Evolutionary conservation across 805 yeast species (phyloP), one percentile per base, ranked within the genome.

Genomic region (Priceomyces fermenticarens): DNA sequence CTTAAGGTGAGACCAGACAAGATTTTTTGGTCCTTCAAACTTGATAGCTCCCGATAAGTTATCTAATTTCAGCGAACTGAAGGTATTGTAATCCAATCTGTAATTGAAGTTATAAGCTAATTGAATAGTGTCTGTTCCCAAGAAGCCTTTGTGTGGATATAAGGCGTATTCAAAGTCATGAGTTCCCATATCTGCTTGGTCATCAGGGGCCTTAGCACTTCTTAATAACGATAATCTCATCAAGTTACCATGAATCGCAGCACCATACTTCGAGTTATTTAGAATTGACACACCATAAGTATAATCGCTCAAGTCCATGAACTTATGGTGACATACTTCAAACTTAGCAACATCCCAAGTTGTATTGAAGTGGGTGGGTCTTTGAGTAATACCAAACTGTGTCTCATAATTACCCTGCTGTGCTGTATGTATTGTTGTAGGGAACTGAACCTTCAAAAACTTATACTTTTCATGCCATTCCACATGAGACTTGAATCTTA

Each of bases 311-410:
- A 86, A 81, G 59, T 91, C 99, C 52, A 95, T 91, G 65, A 88
- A 91, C 57, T 87, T 87, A 62, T 93, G 99, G 55, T 85, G 88
- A 55, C 96, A 87, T 9, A 89, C 96, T 64, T 91, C 99, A 62
- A 91, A 91, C 60, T 89, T 90, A 43, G 98, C 98, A 27, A 85
- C 84, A 55, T 91, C 99, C 98, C 98, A 91, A 0, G 88, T 71
- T 0, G 99, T 91, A 60, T 91, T 93, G 67, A 73, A 91, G 63
- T 91, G 97, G 0, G 98, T 91, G 36, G 98, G 96, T 50, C 98
- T 79, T 54, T 78, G 81, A 4, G 96, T 91, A 35, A 86, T 64
- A 40, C 99, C 99, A 63, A 87, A 91, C 60, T 90, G 96, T 2
- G 97, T 89, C 62, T 91, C 99, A 60, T 88, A 93, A 42, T 81